Conservation (phyloP, 495 filamentous ascomycete species). For the Hypomontagnella monticulosa region DNA sequence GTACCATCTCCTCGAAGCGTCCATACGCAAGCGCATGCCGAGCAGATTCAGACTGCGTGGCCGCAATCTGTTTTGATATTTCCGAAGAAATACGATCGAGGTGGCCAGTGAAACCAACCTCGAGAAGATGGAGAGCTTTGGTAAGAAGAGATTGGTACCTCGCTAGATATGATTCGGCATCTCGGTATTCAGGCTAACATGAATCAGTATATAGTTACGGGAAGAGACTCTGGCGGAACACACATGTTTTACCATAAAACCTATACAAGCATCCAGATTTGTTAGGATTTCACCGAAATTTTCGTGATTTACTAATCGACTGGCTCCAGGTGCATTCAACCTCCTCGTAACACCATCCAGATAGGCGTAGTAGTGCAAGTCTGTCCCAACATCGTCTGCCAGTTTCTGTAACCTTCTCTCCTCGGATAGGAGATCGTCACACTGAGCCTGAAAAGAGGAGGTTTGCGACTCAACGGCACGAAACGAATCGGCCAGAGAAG, state of each 20-base stretch:
- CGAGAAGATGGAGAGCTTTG: constrained; percentile 63
- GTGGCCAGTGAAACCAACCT: constrained; percentile 57
- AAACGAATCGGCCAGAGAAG: constrained; percentile 82
- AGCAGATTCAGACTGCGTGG: constrained; percentile 59
- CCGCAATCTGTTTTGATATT: constrained; percentile 55
- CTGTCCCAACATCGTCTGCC: constrained; percentile 82
- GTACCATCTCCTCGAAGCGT: constrained; percentile 58
- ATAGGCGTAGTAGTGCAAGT: constrained; percentile 90
- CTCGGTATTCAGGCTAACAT: constrained; percentile 77
- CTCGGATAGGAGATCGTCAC: constrained; percentile 82
- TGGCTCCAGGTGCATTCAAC: constrained; percentile 90
- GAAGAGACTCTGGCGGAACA: constrained; percentile 42
- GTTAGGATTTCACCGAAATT: constrained; percentile 86
- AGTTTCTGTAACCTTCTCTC: constrained; percentile 79
- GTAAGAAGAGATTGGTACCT: constrained; percentile 84
- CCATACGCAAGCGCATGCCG: constrained; percentile 62
- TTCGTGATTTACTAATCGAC: constrained; percentile 79
- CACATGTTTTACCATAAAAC: constrained; percentile 87
- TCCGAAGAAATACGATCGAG: constrained; percentile 58
- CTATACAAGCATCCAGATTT: constrained; percentile 87
- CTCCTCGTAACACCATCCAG: constrained; percentile 88
- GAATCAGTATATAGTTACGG: constrained; percentile 31
- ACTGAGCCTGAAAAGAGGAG: constrained; percentile 87
- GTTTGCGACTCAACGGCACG: constrained; percentile 88
- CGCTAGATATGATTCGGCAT: constrained; percentile 87